Evolutionary conservation across 495 filamentous ascomycete species (phyloP), one percentile per base, ranked within the genome.

Genomic region (Hypomontagnella monticulosa): DNA sequence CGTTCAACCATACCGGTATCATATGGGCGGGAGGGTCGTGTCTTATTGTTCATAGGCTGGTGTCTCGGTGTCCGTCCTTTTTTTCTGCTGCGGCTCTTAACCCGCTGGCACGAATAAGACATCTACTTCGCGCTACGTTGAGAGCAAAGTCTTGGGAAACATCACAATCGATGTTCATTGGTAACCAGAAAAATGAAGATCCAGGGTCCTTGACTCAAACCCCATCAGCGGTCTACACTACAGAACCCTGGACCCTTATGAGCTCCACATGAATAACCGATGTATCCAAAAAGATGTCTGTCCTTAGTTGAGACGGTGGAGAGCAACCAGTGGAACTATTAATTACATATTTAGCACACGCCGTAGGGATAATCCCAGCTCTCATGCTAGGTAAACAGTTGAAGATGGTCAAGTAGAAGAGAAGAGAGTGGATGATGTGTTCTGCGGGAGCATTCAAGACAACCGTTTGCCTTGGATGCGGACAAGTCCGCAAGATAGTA

Each of bases 201-300:
- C 42, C 20, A 49, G 55, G 42, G 44, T 38, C 43, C 30, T 38
- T 48, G 43, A 18, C 23, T 49, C 15, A 58, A 41, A 32, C 18
- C 19, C 37, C 20, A 23, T 41, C 44, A 36, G 19, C 36, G 44
- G 36, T 38, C 36, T 38, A 38, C 10, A 27, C 23, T 32, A 18
- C 38, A 38, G 56, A 49, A 12, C 16, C 30, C 23, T 34, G 32
- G 51, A 36, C 57, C 57, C 7, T 52, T 51, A 33, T 23, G 19
- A 52, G 23, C 37, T 52, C 57, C 57, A 51, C 37, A 16, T 50
- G 33, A 18, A 34, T 33, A 20, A 20, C 1, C 3, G 5, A 55
- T 16, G 16, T 55, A 15, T 55, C 16, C 27, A 9, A 40, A 9
- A 40, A 42, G 20, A 6, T 19, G 11, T 38, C 44, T 30, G 30